A percentile compares a stretch with the other conserved stretches of the same genome.
These are phyloP conservation scores for Dalbergia oliveri DNA, from an alignment of 306 rosid species.

Conservation along the genomic window DNA sequence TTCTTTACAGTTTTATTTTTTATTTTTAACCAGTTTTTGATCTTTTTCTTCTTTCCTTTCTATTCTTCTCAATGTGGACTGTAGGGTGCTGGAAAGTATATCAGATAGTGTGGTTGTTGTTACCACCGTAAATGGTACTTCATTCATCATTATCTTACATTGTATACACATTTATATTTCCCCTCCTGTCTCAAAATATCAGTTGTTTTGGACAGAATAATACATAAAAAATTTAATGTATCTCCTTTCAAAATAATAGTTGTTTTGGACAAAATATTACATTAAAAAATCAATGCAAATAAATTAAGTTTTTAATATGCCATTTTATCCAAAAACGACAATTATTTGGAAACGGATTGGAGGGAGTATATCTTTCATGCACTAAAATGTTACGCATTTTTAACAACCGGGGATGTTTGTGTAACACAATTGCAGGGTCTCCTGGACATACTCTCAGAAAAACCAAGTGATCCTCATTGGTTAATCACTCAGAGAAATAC, in stretches of 20 bases:
- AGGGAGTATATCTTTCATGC: not conserved
- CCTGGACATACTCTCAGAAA: conserved; percentile 51
- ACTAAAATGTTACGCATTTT: not conserved
- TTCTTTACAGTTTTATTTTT: not conserved
- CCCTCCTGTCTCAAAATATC: too few relatives aligned
- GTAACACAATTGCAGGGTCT: conserved; percentile 56
- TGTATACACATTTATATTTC: too few relatives aligned
- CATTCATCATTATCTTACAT: not conserved
- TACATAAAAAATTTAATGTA: too few relatives aligned
- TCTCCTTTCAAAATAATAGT: too few relatives aligned
- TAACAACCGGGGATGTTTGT: too few relatives aligned
- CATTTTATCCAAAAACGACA: too few relatives aligned
- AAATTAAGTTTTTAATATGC: too few relatives aligned
- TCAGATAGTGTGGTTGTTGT: conserved; percentile 63
- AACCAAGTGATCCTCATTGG: conserved; percentile 61
- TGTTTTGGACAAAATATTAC: too few relatives aligned
- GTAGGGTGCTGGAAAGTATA: conserved; percentile 72
- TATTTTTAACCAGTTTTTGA: not conserved
- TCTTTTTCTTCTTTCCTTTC: not conserved
- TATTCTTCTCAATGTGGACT: not conserved
- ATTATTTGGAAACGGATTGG: too few relatives aligned
- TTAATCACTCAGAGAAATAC: conserved; percentile 53
- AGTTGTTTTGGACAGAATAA: not conserved
- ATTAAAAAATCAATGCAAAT: too few relatives aligned
- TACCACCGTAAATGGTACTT: conserved; percentile 61